Evolutionary conservation across 257 asterid genomes (phyloP).

Genomic region (Solanum chmielewskii): DNA sequence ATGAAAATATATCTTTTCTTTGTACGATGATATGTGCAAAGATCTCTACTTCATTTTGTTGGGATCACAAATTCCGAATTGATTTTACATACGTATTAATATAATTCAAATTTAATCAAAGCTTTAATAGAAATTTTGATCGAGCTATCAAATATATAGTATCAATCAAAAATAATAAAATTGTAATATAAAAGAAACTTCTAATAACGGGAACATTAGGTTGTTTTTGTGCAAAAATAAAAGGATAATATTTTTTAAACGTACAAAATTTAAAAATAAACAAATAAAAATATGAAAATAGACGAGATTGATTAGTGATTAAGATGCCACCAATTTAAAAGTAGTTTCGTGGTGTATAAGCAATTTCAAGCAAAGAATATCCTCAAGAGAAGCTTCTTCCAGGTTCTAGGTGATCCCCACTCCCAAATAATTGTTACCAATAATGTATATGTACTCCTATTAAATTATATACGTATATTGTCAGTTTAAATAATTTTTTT

Average conservation of each 20-base stretch:
- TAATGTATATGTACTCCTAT: background rate
- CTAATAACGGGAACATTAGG: background rate
- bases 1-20: background rate
- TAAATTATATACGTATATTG: background rate
- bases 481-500: background rate
- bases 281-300: too few relatives aligned
- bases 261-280: too few relatives aligned
- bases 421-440: slow-evolving; percentile 1
- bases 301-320: background rate
- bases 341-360: background rate
- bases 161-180: background rate
- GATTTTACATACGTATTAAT: too few relatives aligned
- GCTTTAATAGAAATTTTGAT: too few relatives aligned
- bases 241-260: too few relatives aligned
- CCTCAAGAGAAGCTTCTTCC: slow-evolving; percentile 25
- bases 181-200: background rate
- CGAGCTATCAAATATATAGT: background rate
- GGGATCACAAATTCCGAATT: too few relatives aligned
- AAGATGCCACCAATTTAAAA: background rate
- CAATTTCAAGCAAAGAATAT: slow-evolving; percentile 4
- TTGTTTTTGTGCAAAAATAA: background rate
- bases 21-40: background rate
- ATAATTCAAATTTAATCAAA: too few relatives aligned
- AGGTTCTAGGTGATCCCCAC: slow-evolving; percentile 20
- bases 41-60: background rate